Evolutionary conservation across 2,329 filamentous ascomycete species (phyloP), one percentile per base, ranked within the genome.

Genomic region (Chalara sp.): DNA sequence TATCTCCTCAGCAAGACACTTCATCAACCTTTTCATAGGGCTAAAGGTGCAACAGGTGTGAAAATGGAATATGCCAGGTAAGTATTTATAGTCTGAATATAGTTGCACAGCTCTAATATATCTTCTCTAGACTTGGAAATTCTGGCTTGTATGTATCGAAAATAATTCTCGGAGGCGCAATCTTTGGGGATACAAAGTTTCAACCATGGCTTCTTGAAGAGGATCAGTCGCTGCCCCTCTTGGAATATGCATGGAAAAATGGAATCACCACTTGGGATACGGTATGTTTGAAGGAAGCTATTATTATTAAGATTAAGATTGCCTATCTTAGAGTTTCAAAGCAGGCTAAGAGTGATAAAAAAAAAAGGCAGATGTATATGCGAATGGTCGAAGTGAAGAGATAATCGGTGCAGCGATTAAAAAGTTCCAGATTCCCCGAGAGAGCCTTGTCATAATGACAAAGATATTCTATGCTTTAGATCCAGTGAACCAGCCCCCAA

Each of bases 361-460:
- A 21, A 21, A 21, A 21, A 21, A 21, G 65, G 76, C 58, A 5
- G 53, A 60, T 30, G 37, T 72, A 6, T 82, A 81, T 64, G 78
- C 74, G 48, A 79, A 79, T 52, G 78, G 78, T 28, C 65, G 63
- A 1, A 76, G 73, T 8, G 84, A 88, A 65, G 68, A 73, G 52
- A 78, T 88, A 58, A 74, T 88, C 53, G 83, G 74, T 53, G 82
- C 81, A 63, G 82, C 83, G 3, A 68, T 87, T 52, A 78, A 78
- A 59, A 71, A 79, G 52, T 85, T 80, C 71, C 69, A 74, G 43
- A 84, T 87, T 57, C 82, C 83, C 0, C 78, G 84, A 28, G 68
- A 75, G 52, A 80, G 79, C 53, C 69, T 87, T 42, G 76, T 86
- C 28, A 79, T 87, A 59, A 66, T 86, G 56, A 79, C 77, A 21